Evolutionary conservation across 345 rosid genomes (phyloP).

Genomic region (Rhizophora mangle): DNA sequence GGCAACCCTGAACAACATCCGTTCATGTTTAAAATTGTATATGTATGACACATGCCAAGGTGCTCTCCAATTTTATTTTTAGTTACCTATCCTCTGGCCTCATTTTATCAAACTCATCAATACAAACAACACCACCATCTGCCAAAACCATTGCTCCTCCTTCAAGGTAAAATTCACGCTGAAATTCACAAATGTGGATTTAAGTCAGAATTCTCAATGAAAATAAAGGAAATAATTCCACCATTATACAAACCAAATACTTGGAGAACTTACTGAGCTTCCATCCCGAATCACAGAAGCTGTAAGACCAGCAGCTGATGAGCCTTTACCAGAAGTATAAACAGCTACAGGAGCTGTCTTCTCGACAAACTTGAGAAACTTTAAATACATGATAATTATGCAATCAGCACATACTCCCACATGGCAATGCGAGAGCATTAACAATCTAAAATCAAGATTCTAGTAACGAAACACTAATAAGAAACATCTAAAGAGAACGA

Average conservation of each 20-base stretch:
- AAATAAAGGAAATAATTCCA: not conserved
- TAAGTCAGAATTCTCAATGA: constrained; percentile 18
- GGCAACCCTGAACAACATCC: constrained; percentile 63
- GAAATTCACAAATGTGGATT: constrained; percentile 20
- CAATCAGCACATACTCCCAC: constrained; percentile 21
- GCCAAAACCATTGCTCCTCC: constrained; percentile 99
- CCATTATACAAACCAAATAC: constrained; percentile 4
- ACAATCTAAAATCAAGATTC: not conserved
- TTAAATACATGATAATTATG: constrained; percentile 13
- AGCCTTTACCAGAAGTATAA: constrained; percentile 96
- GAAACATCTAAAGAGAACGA: constrained; percentile 3
- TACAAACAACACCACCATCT: constrained; percentile 97
- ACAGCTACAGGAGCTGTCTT: constrained; percentile 97
- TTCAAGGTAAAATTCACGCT: constrained; percentile 98
- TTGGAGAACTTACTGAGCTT: constrained; percentile 59
- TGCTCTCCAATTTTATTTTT: not conserved
- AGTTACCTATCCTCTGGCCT: constrained; percentile 92
- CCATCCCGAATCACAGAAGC: constrained; percentile 91
- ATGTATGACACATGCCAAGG: constrained; percentile 1
- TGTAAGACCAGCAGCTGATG: constrained; percentile 98
- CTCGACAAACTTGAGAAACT: constrained; percentile 97
- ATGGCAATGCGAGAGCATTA: not conserved
- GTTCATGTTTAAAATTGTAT: constrained; percentile 1
- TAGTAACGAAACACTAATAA: not conserved
- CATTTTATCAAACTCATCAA: constrained; percentile 98